A percentile compares a stretch with the other conserved stretches of the same genome.
phyloP scores from a whole-genome alignment of 805 yeast genomes.

The Wickerhamiella kazuoi region DNA sequence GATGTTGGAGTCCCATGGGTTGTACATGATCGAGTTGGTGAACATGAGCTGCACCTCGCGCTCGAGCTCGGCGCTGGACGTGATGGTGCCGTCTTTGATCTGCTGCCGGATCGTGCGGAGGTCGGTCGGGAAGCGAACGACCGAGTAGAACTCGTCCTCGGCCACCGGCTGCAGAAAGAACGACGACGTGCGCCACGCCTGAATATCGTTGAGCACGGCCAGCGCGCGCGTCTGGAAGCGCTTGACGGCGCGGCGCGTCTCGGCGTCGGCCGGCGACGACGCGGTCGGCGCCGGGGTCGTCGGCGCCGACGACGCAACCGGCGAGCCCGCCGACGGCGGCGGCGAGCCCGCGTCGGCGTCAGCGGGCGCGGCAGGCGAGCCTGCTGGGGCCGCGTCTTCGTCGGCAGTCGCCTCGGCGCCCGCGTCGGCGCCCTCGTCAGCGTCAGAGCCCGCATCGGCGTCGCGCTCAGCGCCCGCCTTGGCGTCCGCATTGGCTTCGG shows the following conservation, averaged over 20 bases:
- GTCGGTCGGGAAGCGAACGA: slow-evolving; percentile 50
- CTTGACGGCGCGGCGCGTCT: slow-evolving; percentile 22
- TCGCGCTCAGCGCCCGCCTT: too few relatives aligned
- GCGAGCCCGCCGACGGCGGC: too few relatives aligned
- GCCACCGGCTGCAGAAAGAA: slow-evolving; percentile 57
- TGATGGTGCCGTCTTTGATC: slow-evolving; percentile 41
- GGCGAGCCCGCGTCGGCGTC: too few relatives aligned
- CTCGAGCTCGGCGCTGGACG: slow-evolving; percentile 35
- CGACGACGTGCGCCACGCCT: slow-evolving; percentile 56
- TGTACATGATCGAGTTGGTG: slow-evolving; percentile 73
- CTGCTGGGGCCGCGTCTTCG: slow-evolving; percentile 1
- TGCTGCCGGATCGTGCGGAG: slow-evolving; percentile 41
- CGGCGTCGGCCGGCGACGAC: background rate
- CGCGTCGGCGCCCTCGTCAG: slow-evolving; percentile 1
- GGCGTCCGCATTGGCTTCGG: background rate
- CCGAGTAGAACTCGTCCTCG: slow-evolving; percentile 39
- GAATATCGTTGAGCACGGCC: slow-evolving; percentile 44
- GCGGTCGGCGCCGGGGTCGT: slow-evolving; percentile 4
- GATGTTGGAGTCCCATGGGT: slow-evolving; percentile 45
- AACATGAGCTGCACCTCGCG: slow-evolving; percentile 59
- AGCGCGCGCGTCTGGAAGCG: slow-evolving; percentile 44
- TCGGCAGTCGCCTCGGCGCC: too few relatives aligned
- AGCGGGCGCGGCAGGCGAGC: too few relatives aligned
- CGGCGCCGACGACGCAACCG: too few relatives aligned
- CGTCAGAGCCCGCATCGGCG: slow-evolving; percentile 1